Percentiles rank a stretch among this genome's conserved stretches.
phyloP scores from a whole-genome alignment of 805 yeast genomes.

The Nakazawaea laoshanensis region DNA sequence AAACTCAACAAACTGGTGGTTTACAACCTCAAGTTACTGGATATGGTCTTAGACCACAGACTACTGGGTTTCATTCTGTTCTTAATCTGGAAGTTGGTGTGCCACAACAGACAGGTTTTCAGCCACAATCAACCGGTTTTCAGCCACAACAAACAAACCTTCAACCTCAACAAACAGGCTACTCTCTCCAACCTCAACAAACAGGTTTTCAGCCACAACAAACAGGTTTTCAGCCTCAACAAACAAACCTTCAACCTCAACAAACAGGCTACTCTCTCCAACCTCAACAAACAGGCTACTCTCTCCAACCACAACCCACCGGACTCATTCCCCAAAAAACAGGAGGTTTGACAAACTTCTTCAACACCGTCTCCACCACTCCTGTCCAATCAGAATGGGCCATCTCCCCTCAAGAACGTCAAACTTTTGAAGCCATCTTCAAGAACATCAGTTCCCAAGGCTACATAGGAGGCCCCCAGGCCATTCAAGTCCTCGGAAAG shows the following conservation, averaged over 20 bases:
- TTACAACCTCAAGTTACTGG: slow-evolving; percentile 25
- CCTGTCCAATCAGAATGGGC: slow-evolving; percentile 56
- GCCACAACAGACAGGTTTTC: slow-evolving; percentile 19
- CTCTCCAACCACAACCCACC: slow-evolving; percentile 29
- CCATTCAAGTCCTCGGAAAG: slow-evolving; percentile 81
- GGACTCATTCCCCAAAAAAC: slow-evolving; percentile 57
- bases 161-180: slow-evolving; percentile 45
- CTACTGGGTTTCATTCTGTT: slow-evolving; percentile 18
- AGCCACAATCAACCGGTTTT: slow-evolving; percentile 31
- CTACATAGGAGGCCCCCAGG: slow-evolving; percentile 67
- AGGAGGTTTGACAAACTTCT: slow-evolving; percentile 38
- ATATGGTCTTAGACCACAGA: slow-evolving; percentile 18
- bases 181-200: slow-evolving; percentile 24
- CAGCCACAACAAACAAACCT: slow-evolving; percentile 15
- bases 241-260: slow-evolving; percentile 13
- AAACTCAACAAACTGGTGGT: slow-evolving; percentile 18
- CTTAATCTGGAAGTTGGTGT: slow-evolving; percentile 8
- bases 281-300: slow-evolving; percentile 20
- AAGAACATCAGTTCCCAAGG: slow-evolving; percentile 82
- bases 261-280: slow-evolving; percentile 16
- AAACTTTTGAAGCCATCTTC: slow-evolving; percentile 80
- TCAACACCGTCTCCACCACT: slow-evolving; percentile 8
- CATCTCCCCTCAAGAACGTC: slow-evolving; percentile 81
- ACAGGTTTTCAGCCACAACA: slow-evolving; percentile 54
- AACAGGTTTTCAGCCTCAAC: slow-evolving; percentile 54